Evolutionary conservation across 148 eudicot species (phyloP).

Genomic region (Pouteria glomerata): DNA sequence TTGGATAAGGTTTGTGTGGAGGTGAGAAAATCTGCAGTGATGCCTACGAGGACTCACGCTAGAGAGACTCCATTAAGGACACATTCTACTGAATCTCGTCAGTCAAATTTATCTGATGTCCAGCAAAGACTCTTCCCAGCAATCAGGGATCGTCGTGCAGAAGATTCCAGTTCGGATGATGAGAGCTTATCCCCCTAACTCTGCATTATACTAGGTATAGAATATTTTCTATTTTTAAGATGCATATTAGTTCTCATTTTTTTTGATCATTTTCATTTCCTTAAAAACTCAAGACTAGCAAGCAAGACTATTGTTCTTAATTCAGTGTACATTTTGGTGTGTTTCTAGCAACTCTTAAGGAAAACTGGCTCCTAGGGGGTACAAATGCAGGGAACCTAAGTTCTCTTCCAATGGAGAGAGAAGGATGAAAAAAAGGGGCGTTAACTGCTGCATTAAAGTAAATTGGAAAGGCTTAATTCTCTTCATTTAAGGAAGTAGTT

Average conservation of each 20-base stretch:
- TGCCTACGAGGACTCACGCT: conserved; percentile 7
- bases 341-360: background rate
- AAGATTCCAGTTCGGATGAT: conserved; percentile 41
- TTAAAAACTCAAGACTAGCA: background rate
- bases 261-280: background rate
- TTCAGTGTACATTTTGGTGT: background rate
- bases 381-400: no score
- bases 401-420: background rate
- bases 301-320: background rate
- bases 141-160: conserved; percentile 27
- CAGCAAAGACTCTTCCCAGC: conserved; percentile 40
- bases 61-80: no score
- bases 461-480: background rate
- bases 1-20: conserved; percentile 67
- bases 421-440: no score
- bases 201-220: background rate
- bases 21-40: conserved; percentile 25
- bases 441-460: no score
- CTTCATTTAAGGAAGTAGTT: background rate
- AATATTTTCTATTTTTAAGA: background rate
- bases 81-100: background rate
- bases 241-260: background rate
- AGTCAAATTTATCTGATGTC: conserved; percentile 23
- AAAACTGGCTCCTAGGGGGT: background rate
- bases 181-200: conserved; percentile 19